phyloP scores from a whole-genome alignment of 306 rosid genomes.

The Delonix regia region DNA sequence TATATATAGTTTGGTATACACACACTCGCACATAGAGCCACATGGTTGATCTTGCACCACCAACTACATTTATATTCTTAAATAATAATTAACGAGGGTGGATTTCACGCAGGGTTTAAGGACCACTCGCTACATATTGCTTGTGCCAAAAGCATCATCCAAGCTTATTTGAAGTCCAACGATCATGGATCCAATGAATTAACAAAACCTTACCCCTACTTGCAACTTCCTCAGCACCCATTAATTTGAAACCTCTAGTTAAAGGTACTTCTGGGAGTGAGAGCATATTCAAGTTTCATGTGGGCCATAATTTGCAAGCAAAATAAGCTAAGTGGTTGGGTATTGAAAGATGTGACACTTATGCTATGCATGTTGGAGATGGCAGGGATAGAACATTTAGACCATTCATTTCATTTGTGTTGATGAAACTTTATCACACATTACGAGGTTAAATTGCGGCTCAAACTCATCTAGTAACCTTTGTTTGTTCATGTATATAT shows the following conservation, averaged over 20 bases:
- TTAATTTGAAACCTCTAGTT: background rate
- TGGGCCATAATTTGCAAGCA: background rate
- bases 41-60: conserved; percentile 39
- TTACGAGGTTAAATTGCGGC: background rate
- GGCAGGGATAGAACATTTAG: background rate
- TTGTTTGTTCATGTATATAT: background rate
- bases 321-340: background rate
- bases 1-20: conserved; percentile 38
- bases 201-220: conserved; percentile 12
- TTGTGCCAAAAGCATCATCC: background rate
- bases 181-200: conserved; percentile 31
- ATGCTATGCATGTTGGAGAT: conserved; percentile 3
- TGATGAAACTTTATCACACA: background rate
- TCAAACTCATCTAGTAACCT: background rate
- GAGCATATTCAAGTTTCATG: background rate
- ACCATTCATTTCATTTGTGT: background rate
- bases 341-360: conserved; percentile 13
- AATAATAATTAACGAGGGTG: conserved; percentile 15
- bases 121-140: conserved; percentile 17
- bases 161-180: conserved; percentile 22
- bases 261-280: too few species aligned
- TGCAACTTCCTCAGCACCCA: conserved; percentile 6
- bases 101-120: conserved; percentile 24
- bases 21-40: conserved; percentile 20
- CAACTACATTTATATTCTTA: background rate